phyloP scores from a whole-genome alignment of 768 basidiomycete genomes.

The Trichaptum fuscoviolaceum region DNA sequence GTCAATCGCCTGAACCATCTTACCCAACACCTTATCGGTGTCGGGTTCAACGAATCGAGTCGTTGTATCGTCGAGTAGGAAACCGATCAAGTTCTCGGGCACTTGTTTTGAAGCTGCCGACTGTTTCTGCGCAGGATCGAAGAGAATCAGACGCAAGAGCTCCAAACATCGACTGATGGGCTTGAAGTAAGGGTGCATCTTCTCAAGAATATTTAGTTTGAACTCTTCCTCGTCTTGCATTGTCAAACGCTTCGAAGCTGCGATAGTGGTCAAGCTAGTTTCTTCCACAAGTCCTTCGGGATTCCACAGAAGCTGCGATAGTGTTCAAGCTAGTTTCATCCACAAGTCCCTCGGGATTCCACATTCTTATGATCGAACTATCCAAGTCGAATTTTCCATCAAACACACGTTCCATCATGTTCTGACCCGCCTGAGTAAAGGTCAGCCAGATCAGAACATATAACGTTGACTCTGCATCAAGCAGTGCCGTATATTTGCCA shows the following conservation, averaged over 20 bases:
- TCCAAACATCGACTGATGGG: neutral
- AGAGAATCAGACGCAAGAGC: neutral
- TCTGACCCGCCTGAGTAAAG: neutral
- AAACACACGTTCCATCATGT: neutral
- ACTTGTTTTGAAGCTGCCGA: too few relatives aligned
- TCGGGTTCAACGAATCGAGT: too few relatives aligned
- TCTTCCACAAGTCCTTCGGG: too few relatives aligned
- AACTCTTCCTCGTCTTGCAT: neutral
- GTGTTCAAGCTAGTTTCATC: neutral
- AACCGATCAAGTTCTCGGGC: neutral
- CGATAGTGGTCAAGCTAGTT: too few relatives aligned
- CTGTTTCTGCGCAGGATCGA: too few relatives aligned
- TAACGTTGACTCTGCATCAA: neutral
- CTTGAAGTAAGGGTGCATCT: neutral
- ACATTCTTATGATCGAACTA: neutral
- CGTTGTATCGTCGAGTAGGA: neutral
- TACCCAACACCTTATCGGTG: too few relatives aligned
- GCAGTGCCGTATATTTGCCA: neutral
- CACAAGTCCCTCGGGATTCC: too few relatives aligned
- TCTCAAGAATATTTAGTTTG: neutral
- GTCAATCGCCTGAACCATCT: too few relatives aligned
- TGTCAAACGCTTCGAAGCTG: neutral
- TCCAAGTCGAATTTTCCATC: neutral
- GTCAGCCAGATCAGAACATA: neutral
- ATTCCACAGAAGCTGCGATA: too few relatives aligned